These are phyloP conservation scores for Rhododendron williamsianum DNA, from an alignment of 148 eudicot genomes.

Conservation along the genomic window DNA sequence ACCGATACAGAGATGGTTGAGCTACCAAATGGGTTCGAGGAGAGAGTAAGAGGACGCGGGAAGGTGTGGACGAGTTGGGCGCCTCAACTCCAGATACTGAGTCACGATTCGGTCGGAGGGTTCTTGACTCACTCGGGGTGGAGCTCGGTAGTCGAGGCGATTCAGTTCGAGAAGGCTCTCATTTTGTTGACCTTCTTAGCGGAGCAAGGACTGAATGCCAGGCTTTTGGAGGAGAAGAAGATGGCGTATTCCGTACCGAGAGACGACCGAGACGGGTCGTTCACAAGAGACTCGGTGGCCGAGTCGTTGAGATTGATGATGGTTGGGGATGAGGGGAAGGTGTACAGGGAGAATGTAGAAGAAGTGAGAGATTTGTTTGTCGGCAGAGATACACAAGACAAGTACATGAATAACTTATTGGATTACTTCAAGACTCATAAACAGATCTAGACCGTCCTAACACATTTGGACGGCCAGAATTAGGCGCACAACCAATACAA, in stretches of 20 bases:
- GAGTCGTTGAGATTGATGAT: conserved; percentile 11
- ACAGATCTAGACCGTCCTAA: too few relatives aligned
- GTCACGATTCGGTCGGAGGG: conserved; percentile 8
- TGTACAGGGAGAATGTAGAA: not conserved
- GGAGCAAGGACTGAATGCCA: conserved; percentile 16
- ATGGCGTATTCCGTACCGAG: conserved; percentile 6
- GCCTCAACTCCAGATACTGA: conserved; percentile 15
- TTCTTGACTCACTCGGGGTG: conserved; percentile 8
- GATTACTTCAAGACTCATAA: not conserved
- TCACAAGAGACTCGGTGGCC: conserved; percentile 9
- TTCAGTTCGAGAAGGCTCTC: conserved; percentile 5
- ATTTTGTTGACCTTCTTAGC: not conserved
- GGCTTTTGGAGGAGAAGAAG: conserved; percentile 9
- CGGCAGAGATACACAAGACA: not conserved
- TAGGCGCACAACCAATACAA: too few relatives aligned
- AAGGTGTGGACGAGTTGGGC: conserved; percentile 17
- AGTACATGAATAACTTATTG: not conserved
- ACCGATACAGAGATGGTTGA: not conserved
- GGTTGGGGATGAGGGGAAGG: conserved; percentile 6
- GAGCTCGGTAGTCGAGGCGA: conserved; percentile 4
- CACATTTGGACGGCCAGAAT: too few relatives aligned
- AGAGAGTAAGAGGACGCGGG: not conserved
- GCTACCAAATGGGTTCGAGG: conserved; percentile 11
- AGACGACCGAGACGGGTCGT: conserved; percentile 9
- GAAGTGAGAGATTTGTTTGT: not conserved